A percentile compares a stretch with the other conserved stretches of the same genome.
Evolutionary conservation across 2,329 filamentous ascomycete genomes (phyloP).

Genomic region (Geosmithia putterillii): DNA sequence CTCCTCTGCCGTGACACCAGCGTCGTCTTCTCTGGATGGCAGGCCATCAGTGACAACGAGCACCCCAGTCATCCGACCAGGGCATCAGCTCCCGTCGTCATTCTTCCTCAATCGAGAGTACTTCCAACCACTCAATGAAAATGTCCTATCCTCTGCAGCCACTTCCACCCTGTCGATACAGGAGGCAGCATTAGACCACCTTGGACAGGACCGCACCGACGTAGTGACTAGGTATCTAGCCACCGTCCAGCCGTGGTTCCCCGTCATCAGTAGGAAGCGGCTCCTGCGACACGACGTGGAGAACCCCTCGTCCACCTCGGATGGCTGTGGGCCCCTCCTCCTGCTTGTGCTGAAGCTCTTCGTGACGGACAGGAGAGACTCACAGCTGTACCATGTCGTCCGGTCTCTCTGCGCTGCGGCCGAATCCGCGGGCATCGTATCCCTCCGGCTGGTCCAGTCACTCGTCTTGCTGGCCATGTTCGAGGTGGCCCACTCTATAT

Average conservation of each 20-base stretch:
- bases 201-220: not conserved
- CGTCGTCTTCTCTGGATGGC: not conserved
- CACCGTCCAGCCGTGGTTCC: constrained; percentile 6
- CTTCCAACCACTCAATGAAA: constrained; percentile 3
- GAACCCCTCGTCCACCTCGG: not conserved
- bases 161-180: not conserved
- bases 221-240: constrained; percentile 5
- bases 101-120: constrained; percentile 7
- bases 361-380: not conserved
- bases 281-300: constrained; percentile 2
- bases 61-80: not conserved
- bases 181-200: not conserved
- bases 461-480: constrained; percentile 5
- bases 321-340: constrained; percentile 5
- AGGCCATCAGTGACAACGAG: too few relatives aligned
- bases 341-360: constrained; percentile 9
- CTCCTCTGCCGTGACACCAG: too few relatives aligned
- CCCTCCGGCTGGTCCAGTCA: constrained; percentile 7
- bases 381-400: constrained; percentile 4
- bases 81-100: constrained; percentile 1
- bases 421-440: constrained; percentile 6
- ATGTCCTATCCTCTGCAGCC: not conserved
- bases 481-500: constrained; percentile 7
- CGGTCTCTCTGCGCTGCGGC: constrained; percentile 4
- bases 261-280: constrained; percentile 8